Evolutionary conservation across 208 protist genomes (phyloP), one percentile per base, ranked within the genome.

Genomic region (Angomonas deanei): DNA sequence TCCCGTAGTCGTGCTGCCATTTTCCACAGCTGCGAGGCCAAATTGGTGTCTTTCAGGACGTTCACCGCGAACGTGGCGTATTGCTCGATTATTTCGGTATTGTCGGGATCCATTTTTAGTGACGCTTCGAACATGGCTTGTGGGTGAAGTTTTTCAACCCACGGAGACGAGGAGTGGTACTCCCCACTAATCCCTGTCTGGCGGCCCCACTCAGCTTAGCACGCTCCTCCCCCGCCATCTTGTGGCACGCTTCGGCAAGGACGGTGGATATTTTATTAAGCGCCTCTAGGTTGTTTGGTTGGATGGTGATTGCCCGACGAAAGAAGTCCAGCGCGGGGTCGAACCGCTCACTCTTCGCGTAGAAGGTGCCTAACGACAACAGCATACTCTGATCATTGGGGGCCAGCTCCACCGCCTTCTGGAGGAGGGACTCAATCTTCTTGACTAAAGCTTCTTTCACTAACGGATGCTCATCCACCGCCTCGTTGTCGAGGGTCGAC

Each of bases 351-450:
- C 50, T 13, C 13, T 33, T 2, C 23, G 50, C 19, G 21, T 56
- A 56, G 50, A 56, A 56, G 50, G 23, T 56, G 26, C 50, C 50
- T 3, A 56, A 24, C 21, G 19, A 42, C 36, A 42, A 19, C 27
- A 32, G 50, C 10, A 56, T n/a, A 24, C 28, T n/a, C 26, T 31
- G 23, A 3, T n/a, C 23, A 4, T 56, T 27, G 19, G 50, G 4
- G 23, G 50, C 19, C 26, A 56, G 50, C 50, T 56, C 50, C 50
- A 27, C 50, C 13, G 50, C 50, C 50, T 56, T 56, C 27, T 33
- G 19, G 26, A 56, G 28, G 19, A 56, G 50, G 23, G 19, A 27
- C 50, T 56, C 50, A 11, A 27, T 27, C 27, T 56, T 56, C 13
- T 27, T 24, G 50, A 56, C 19, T 2, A 56, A 2, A 27, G 50